Base-by-base conservation (phyloP, 768 basidiomycete species). In the Leccinum arenicola region DNA sequence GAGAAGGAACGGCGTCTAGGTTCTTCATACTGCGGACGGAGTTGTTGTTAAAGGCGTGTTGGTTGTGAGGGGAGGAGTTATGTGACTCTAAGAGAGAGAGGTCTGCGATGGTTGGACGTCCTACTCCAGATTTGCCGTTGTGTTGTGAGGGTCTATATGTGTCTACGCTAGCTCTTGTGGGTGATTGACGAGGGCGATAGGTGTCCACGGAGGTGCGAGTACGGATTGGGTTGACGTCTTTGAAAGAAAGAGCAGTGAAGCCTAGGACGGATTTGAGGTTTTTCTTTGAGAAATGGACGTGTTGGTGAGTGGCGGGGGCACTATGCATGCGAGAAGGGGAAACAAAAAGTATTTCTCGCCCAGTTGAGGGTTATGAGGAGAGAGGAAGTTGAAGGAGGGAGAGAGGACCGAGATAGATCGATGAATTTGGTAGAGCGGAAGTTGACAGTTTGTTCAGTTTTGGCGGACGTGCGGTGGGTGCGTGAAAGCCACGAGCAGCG, bases 201-300 rank as follows among this genome's bases (percentile, higher is more conserved):
- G 58, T 61, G 59, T 74, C 73, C 17, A 61, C 60, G 9, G 72
- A 73, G 54, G 70, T 60, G 67, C 66, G 71, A 61, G 60, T 66
- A 50, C 62, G 72, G 52, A 62, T 61, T 59, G 70, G 66, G 64
- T 69, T 61, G 38, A 74, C 66, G 63, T 74, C 70, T 65, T 71
- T 76, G 64, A 75, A 77, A 53, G 75, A 75, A 50, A 72, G 57
- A 55, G 76, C 57, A 66, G 61, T 61, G 43, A 83, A 74, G 53
- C 81, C 81, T 54, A 84, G 75, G 48, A 80, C 80, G 29, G 78
- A 70, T 67, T 77, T 78, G 70, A 84, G 76, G 67, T 76, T 78
- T 73, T 77, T 77, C 76, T 75, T 80, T 55, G 75, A 70, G 35
- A 74, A 65, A 58, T 70, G 66, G 68, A 67, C 58, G 64, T 70